Conservation (phyloP, 2,329 filamentous ascomycete genomes). For the Microascus cirrosus region DNA sequence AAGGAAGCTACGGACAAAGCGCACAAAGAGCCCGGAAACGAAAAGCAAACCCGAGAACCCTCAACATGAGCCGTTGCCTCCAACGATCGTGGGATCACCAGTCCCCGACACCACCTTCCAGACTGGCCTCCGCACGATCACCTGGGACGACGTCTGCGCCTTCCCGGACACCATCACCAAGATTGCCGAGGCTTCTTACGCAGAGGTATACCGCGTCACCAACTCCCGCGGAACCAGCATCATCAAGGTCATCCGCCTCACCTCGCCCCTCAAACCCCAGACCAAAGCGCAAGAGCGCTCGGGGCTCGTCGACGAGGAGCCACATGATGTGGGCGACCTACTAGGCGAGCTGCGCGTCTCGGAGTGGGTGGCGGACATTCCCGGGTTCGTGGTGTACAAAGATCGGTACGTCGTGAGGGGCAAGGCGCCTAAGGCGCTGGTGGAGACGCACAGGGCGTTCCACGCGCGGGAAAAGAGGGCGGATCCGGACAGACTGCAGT, state of each 20-base stretch:
- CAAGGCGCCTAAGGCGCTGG: constrained; percentile 37
- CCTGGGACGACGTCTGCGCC: constrained; percentile 48
- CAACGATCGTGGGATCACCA: neutral
- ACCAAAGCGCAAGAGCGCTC: constrained; percentile 44
- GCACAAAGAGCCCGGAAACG: neutral
- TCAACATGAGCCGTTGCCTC: neutral
- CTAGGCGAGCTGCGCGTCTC: constrained; percentile 51
- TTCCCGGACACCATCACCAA: constrained; percentile 43
- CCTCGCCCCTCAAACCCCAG: constrained; percentile 45
- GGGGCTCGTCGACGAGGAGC: constrained; percentile 47
- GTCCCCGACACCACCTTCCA: constrained; percentile 6
- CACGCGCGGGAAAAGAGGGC: constrained; percentile 41
- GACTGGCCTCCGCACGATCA: constrained; percentile 27
- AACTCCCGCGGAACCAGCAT: constrained; percentile 51
- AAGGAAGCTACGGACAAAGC: neutral
- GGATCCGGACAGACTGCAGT: constrained; percentile 45
- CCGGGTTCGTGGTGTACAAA: constrained; percentile 56
- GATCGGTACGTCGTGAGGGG: constrained; percentile 50
- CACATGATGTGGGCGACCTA: constrained; percentile 41
- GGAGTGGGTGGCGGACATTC: constrained; percentile 51
- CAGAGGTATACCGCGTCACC: constrained; percentile 53
- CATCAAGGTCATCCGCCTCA: constrained; percentile 51
- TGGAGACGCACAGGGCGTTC: constrained; percentile 49
- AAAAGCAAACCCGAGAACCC: neutral
- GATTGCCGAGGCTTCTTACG: constrained; percentile 56